Evolutionary conservation across 2,329 filamentous ascomycete genomes (phyloP).

Genomic region (Aspergillus piperis): DNA sequence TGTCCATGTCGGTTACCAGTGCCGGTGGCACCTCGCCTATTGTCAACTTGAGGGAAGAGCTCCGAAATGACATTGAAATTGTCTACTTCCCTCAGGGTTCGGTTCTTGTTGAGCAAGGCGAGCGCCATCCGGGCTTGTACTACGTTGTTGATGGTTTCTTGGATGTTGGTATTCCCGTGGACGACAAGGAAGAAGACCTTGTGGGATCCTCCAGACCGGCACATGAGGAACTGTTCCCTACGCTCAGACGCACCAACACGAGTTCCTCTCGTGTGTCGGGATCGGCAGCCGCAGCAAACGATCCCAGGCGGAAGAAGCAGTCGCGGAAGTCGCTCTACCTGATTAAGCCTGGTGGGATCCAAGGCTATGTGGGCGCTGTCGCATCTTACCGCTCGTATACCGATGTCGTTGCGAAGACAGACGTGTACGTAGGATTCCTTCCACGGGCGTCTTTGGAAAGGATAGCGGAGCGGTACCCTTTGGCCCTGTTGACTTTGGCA

Average conservation of each 20-base stretch:
- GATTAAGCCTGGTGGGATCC: slow-evolving; percentile 90
- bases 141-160: slow-evolving; percentile 97
- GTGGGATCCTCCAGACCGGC: slow-evolving; percentile 36
- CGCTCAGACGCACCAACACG: slow-evolving; percentile 49
- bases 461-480: slow-evolving; percentile 89
- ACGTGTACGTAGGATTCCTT: slow-evolving; percentile 95
- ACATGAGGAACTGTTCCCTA: slow-evolving; percentile 46
- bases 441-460: slow-evolving; percentile 82
- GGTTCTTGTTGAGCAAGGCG: slow-evolving; percentile 92
- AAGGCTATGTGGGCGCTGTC: slow-evolving; percentile 90
- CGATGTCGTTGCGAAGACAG: slow-evolving; percentile 94
- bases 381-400: slow-evolving; percentile 96
- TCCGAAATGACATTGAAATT: slow-evolving; percentile 91
- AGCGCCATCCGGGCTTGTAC: slow-evolving; percentile 93
- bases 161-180: slow-evolving; percentile 81
- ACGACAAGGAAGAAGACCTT: slow-evolving; percentile 56
- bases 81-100: slow-evolving; percentile 96
- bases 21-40: slow-evolving; percentile 65
- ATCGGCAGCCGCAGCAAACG: slow-evolving; percentile 25
- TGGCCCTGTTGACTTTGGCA: slow-evolving; percentile 91
- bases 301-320: slow-evolving; percentile 42
- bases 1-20: slow-evolving; percentile 65
- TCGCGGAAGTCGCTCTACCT: slow-evolving; percentile 75
- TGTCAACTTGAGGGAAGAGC: slow-evolving; percentile 70
- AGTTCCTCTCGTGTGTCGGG: slow-evolving; percentile 40